Percentiles rank a stretch among this genome's conserved stretches.
These are phyloP conservation scores for Kwoniella heveanensis DNA, from an alignment of 768 basidiomycete species.

Conservation along the genomic window DNA sequence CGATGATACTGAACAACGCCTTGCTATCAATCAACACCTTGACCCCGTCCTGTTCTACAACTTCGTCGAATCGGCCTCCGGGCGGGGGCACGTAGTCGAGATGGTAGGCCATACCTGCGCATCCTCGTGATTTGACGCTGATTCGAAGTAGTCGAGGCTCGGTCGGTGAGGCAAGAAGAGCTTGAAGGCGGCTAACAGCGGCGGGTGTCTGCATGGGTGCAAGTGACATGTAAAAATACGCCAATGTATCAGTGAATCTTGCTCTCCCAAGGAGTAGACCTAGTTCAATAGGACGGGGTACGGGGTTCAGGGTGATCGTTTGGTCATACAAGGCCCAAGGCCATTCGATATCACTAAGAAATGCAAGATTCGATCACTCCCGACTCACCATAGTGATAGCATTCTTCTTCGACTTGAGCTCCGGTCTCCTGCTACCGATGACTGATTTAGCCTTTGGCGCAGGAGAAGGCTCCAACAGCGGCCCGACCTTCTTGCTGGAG, in stretches of 20 bases:
- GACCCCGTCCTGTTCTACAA: slow-evolving; percentile 93
- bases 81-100: slow-evolving; percentile 77
- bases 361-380: neutral
- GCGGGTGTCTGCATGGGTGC: slow-evolving; percentile 67
- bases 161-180: slow-evolving; percentile 72
- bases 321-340: too few species aligned
- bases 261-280: too few species aligned
- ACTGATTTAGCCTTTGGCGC: neutral
- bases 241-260: too few species aligned
- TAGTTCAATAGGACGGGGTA: too few species aligned
- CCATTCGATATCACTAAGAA: too few species aligned
- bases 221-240: neutral
- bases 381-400: slow-evolving; percentile 56
- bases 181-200: slow-evolving; percentile 72
- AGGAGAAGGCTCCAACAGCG: slow-evolving; percentile 1
- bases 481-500: slow-evolving; percentile 2
- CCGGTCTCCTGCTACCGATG: slow-evolving; percentile 15
- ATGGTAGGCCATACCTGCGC: slow-evolving; percentile 86
- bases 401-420: slow-evolving; percentile 53
- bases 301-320: too few species aligned
- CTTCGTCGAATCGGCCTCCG: slow-evolving; percentile 90
- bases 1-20: slow-evolving; percentile 95
- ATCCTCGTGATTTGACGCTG: slow-evolving; percentile 95
- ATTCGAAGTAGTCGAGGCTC: slow-evolving; percentile 86
- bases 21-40: slow-evolving; percentile 93